Conservation (phyloP, 2,329 filamentous ascomycete genomes). For the Helicocarpus griseus region DNA sequence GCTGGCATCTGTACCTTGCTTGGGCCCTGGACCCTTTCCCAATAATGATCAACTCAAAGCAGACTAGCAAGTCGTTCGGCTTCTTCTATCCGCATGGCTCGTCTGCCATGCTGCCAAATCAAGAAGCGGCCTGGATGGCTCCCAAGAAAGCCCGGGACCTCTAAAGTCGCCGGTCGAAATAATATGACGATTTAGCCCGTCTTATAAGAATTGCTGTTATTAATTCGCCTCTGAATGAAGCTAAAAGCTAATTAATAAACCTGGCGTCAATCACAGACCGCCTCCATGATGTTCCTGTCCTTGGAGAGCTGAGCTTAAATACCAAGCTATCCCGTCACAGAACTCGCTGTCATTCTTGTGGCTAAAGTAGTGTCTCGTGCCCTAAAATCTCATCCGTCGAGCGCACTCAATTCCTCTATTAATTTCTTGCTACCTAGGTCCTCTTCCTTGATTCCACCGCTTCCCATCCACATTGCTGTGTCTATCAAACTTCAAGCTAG, state of each 20-base stretch:
- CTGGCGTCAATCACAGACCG: neutral
- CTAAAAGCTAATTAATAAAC: neutral
- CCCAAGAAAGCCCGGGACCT: neutral
- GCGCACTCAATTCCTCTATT: too few relatives aligned
- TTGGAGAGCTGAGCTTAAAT: neutral
- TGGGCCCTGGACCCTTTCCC: neutral
- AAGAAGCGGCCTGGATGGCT: neutral
- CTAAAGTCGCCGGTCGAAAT: neutral
- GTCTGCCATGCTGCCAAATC: neutral
- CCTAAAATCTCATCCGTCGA: neutral
- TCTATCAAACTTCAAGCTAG: neutral
- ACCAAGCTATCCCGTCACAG: neutral
- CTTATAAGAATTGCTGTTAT: neutral
- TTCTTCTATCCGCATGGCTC: neutral
- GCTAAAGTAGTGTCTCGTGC: neutral
- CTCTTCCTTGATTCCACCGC: neutral
- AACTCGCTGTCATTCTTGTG: neutral
- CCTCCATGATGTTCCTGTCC: neutral
- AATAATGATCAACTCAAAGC: neutral
- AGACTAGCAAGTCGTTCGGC: neutral
- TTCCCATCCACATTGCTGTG: neutral
- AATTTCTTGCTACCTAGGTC: too few relatives aligned
- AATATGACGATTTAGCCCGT: neutral
- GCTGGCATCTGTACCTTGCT: neutral
- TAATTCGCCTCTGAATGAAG: neutral